phyloP scores from a whole-genome alignment of 192 early-diverging fungal species.

The Funneliformis geosporum region DNA sequence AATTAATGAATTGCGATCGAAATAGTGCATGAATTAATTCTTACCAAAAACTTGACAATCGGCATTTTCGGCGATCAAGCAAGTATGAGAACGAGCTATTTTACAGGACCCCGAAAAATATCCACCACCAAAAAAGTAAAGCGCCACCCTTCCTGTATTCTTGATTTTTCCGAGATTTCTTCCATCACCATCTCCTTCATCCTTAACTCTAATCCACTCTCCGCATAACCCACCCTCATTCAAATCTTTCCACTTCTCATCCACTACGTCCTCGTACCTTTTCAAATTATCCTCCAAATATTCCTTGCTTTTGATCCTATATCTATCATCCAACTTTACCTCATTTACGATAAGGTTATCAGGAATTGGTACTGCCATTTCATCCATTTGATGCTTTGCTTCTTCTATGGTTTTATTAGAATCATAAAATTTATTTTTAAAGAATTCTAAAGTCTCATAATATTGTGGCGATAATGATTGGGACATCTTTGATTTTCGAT shows the following conservation, averaged over 20 bases:
- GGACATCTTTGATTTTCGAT: not conserved
- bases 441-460: not conserved
- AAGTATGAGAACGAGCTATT: not conserved
- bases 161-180: too few species aligned
- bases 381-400: not conserved
- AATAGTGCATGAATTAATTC: not conserved
- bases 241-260: slow-evolving; percentile 2
- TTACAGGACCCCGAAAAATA: slow-evolving; percentile 49
- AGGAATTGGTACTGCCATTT: not conserved
- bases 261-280: not conserved
- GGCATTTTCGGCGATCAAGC: not conserved
- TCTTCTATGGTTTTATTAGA: not conserved
- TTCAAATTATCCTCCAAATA: not conserved
- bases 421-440: not conserved
- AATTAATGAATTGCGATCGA: not conserved
- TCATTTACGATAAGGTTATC: not conserved
- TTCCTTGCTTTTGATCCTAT: not conserved
- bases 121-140: slow-evolving; percentile 78
- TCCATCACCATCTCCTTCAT: slow-evolving; percentile 13
- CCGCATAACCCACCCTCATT: slow-evolving; percentile 17
- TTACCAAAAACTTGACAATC: not conserved
- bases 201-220: slow-evolving; percentile 43
- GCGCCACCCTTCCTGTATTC: slow-evolving; percentile 50
- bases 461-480: not conserved
- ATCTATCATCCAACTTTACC: not conserved